These are phyloP conservation scores for Hysterangium stoloniferum DNA, from an alignment of 768 basidiomycete genomes.

Conservation along the genomic window DNA sequence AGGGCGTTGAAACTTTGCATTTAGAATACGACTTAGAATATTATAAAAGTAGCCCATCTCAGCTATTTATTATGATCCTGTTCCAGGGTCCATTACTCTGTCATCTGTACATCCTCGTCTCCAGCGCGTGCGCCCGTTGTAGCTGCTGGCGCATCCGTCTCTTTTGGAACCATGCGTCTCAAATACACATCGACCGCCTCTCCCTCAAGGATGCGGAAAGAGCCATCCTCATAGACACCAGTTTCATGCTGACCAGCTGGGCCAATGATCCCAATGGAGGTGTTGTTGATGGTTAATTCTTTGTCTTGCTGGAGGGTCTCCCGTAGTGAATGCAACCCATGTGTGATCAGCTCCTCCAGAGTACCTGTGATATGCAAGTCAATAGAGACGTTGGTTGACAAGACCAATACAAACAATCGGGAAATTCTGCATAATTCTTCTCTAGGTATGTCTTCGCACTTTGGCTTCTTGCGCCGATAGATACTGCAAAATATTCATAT, in stretches of 20 bases:
- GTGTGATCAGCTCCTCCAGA: conserved; percentile 81
- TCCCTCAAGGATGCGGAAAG: conserved; percentile 86
- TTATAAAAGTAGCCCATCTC: conserved; percentile 1
- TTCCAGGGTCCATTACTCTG: conserved; percentile 38
- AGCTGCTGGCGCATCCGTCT: conserved; percentile 26
- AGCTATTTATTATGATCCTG: conserved; percentile 9
- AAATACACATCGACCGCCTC: conserved; percentile 69
- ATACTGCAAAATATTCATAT: conserved; percentile 97
- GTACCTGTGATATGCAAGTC: conserved; percentile 41
- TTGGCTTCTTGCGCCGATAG: conserved; percentile 96
- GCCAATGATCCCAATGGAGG: conserved; percentile 90
- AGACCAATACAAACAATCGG: conserved; percentile 56
- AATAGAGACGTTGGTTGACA: neutral
- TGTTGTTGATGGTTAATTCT: conserved; percentile 87
- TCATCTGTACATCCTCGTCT: conserved; percentile 86
- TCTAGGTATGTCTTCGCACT: conserved; percentile 98
- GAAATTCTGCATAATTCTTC: conserved; percentile 84
- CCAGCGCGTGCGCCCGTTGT: conserved; percentile 30
- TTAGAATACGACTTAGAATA: too few relatives aligned
- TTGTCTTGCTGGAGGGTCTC: conserved; percentile 99
- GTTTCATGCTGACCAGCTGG: conserved; percentile 54
- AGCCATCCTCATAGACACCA: conserved; percentile 40
- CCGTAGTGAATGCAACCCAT: conserved; percentile 89
- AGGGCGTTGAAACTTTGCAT: too few relatives aligned
- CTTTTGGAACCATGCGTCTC: conserved; percentile 70